Percentiles rank a stretch among this genome's conserved stretches.
These are phyloP conservation scores for Apiospora hydei DNA, from an alignment of 2,329 filamentous ascomycete species.

Conservation along the genomic window DNA sequence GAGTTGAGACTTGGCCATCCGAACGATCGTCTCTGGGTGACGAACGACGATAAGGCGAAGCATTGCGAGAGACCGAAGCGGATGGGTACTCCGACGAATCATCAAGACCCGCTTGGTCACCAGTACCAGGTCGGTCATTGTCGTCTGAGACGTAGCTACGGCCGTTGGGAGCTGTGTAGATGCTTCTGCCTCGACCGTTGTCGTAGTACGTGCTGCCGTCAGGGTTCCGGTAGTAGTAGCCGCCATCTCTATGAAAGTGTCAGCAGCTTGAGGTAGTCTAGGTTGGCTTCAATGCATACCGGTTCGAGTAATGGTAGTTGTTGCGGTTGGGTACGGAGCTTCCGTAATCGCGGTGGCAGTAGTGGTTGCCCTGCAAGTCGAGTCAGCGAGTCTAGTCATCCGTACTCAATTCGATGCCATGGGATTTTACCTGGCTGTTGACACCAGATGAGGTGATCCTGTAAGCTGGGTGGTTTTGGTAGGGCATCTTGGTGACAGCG, in stretches of 20 bases:
- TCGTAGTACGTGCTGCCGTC: neutral
- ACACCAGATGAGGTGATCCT: neutral
- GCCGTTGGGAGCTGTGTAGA: neutral
- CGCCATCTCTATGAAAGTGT: neutral
- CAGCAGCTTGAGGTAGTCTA: neutral
- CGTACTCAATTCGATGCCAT: neutral
- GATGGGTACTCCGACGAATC: neutral
- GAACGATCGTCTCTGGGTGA: too few relatives aligned
- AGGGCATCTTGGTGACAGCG: neutral
- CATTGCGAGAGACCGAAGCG: neutral
- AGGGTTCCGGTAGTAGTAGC: neutral
- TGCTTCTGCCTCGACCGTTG: neutral
- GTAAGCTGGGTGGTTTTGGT: neutral
- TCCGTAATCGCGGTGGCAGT: constrained; percentile 1
- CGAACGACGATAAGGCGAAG: neutral
- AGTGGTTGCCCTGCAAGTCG: neutral
- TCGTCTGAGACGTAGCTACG: neutral
- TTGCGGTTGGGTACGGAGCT: neutral
- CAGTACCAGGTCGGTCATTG: neutral
- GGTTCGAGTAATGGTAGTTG: constrained; percentile 4
- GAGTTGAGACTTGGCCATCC: too few relatives aligned
- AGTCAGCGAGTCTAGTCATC: neutral
- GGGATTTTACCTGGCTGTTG: neutral
- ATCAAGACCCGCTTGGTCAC: neutral
- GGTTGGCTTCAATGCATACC: neutral